Evolutionary conservation across 306 rosid genomes (phyloP), one percentile per base, ranked within the genome.

Genomic region (Sechiopsis laciniata): DNA sequence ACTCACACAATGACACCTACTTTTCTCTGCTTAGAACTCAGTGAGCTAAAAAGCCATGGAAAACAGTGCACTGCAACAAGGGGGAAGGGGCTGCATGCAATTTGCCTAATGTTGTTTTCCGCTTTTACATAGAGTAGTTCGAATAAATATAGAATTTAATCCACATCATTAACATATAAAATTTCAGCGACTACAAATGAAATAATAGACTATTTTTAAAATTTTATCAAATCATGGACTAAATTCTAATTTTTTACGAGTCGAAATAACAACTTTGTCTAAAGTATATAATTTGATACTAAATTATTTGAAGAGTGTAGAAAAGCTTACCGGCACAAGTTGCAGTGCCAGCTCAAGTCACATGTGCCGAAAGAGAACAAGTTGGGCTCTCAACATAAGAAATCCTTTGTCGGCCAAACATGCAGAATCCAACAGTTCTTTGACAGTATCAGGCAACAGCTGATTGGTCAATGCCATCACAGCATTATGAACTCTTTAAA

Each of bases 391-490:
- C 73, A 67, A 68, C 73, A 68, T 46, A 48, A 68, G 73, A 8
- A 68, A 48, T 24, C 57, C 73, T 68, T 22, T 48, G 73, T 68
- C 73, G 73, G 73, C 73, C 73, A 68, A 67, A 68, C 11, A 8
- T 20, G 56, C 42, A 68, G 57, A 37, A 51, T 48, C 73, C 55
- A 48, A 13, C 73, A 68, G 57, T 68, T 68, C 19, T 68, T 68
- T 68, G 73, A 46, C 73, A 46, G 73, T 21, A 48, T 68, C 73
- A 48, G 57, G 56, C 73, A 68, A 21, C 17, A 48, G 54, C 73
- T 48, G 56, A 46, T 67, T 46, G 40, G 57, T 51, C 22, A 20
- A 45, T 68, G 57, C 73, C 73, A 68, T 68, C 37, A 42, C 15
- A 65, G 6, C 71, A 6, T 65, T 19, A 42, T 65, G 71, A 20